Base-by-base conservation (phyloP, 2,329 filamentous ascomycete genomes). In the Hymenoscyphus scutula region DNA sequence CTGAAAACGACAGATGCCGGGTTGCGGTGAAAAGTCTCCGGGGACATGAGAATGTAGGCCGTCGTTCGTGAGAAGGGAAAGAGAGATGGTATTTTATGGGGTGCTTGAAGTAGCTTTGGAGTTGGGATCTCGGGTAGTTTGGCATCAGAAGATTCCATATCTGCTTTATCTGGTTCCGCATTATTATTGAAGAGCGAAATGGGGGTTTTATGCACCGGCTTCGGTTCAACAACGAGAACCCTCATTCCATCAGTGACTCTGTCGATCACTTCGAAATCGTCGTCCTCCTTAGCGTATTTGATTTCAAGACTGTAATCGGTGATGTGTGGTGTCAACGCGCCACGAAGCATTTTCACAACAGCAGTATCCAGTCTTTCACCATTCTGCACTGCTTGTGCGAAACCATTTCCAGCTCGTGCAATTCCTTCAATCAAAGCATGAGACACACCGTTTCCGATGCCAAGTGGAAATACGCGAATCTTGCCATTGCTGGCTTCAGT, bases 341-440 rank as follows among this genome's bases (percentile, higher is more conserved):
- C 89, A 71, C 89, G 90, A 62, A 92, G 77, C 89, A 92, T 92
- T 2, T 89, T 82, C 2, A 92, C 80, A 0, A 91, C 81, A 71
- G 89, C 89, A 66, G 77, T 82, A 68, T 89, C 85, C 75, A 91
- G 84, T 70, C 87, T 85, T 72, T 92, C 89, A 1, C 82, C 76
- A 6, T 84, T 75, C 1, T 78, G 79, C 0, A 91, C 87, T 0
- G 82, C 79, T 72, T 92, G 89, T 0, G 83, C 74, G 64, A 88
- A 86, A 2, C 84, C 84, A 23, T 81, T 81, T 1, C 84, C 84
- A 10, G 79, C 80, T 5, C 79, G 75, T 0, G 82, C 82, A 53
- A 84, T 76, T 0, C 84, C 82, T 60, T 86, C 81, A 5, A 86
- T 79, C 8, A 87, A 73, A 1, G 80, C 71, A 67, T 82, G 80